Percentiles rank a stretch among this genome's conserved stretches.
Conservation (phyloP, 352 stramenopile species). For the Pythium apleroticum region DNA sequence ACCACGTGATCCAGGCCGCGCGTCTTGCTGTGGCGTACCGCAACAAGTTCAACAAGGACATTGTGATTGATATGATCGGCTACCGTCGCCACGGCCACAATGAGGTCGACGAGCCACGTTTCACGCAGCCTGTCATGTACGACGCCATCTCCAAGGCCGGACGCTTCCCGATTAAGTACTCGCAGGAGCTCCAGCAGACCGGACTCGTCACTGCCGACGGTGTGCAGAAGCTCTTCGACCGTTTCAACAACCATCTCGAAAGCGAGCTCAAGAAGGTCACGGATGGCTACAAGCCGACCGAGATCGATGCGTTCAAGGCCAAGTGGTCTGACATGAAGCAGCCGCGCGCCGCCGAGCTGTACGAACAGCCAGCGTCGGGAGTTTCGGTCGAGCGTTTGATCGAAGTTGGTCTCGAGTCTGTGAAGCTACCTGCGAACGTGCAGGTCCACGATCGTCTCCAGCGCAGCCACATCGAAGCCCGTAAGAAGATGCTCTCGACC, state of each 20-base stretch:
- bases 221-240: constrained; percentile 60
- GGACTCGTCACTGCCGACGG: constrained; percentile 55
- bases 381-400: constrained; percentile 57
- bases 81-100: constrained; percentile 90
- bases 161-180: constrained; percentile 73
- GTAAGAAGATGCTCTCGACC: constrained; percentile 71
- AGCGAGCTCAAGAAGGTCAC: constrained; percentile 56
- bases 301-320: constrained; percentile 73
- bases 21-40: constrained; percentile 80
- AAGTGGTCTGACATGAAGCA: constrained; percentile 67
- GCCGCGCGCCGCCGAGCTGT: constrained; percentile 49
- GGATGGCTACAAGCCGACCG: constrained; percentile 57
- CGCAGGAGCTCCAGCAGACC: constrained; percentile 52
- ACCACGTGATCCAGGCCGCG: constrained; percentile 72
- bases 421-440: constrained; percentile 57
- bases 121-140: constrained; percentile 91
- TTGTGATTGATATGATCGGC: constrained; percentile 83
- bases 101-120: constrained; percentile 86
- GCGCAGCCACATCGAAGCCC: constrained; percentile 71
- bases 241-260: constrained; percentile 65
- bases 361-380: constrained; percentile 50
- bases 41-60: constrained; percentile 83
- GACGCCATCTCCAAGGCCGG: constrained; percentile 58
- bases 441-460: constrained; percentile 70
- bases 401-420: constrained; percentile 59